These are phyloP conservation scores for Davidsoniella neocaledoniae DNA, from an alignment of 2,329 filamentous ascomycete species.

Conservation along the genomic window DNA sequence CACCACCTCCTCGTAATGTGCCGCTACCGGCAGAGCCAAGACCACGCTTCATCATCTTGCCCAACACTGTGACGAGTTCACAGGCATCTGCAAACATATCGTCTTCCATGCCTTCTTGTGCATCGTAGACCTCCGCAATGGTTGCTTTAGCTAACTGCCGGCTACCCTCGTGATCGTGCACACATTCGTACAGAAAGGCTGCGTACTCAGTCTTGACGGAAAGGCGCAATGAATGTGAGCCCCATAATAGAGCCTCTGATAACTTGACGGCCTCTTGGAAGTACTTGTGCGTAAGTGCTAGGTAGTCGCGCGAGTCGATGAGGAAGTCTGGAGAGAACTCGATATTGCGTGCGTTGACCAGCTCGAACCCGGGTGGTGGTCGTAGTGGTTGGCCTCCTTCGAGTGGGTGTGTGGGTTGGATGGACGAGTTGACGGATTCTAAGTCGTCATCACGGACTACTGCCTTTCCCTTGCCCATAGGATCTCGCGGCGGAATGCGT, in stretches of 20 bases:
- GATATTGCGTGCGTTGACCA: slow-evolving; percentile 18
- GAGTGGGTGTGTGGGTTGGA: slow-evolving; percentile 31
- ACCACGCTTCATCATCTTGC: slow-evolving; percentile 74
- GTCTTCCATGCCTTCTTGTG: slow-evolving; percentile 82
- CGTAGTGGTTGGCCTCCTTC: slow-evolving; percentile 40
- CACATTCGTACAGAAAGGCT: slow-evolving; percentile 85
- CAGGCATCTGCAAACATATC: slow-evolving; percentile 89
- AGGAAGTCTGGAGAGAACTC: slow-evolving; percentile 40
- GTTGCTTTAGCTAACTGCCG: slow-evolving; percentile 63
- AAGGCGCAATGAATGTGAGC: slow-evolving; percentile 75
- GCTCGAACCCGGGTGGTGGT: slow-evolving; percentile 37
- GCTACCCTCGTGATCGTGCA: slow-evolving; percentile 63
- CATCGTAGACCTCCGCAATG: slow-evolving; percentile 81
- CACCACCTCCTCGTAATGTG: slow-evolving; percentile 2
- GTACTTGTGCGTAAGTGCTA: slow-evolving; percentile 62
- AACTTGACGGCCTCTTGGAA: slow-evolving; percentile 64
- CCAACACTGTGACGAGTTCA: slow-evolving; percentile 69
- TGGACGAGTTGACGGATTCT: slow-evolving; percentile 26
- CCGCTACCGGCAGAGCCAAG: slow-evolving; percentile 24
- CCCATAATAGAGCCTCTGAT: slow-evolving; percentile 61
- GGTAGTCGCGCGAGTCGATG: slow-evolving; percentile 62
- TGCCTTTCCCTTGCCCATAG: slow-evolving; percentile 33
- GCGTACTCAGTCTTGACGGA: slow-evolving; percentile 86
- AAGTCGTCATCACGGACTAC: slow-evolving; percentile 24
- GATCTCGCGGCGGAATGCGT: slow-evolving; percentile 18